These are phyloP conservation scores for Venturia carpophila DNA, from an alignment of 2,329 filamentous ascomycete genomes.

Conservation along the genomic window DNA sequence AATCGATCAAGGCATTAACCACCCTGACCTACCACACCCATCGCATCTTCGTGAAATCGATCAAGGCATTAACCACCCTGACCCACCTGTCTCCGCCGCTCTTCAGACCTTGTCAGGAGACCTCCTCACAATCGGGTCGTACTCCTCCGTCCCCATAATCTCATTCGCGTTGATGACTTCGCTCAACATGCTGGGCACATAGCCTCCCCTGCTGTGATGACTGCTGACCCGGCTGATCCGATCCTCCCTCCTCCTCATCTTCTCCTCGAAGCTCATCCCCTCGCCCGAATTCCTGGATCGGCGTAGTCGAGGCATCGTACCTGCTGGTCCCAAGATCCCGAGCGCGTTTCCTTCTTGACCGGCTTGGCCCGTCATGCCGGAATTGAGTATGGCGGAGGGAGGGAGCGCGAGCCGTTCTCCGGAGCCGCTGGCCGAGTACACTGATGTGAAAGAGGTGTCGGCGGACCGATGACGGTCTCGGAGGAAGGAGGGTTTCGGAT, in stretches of 20 bases:
- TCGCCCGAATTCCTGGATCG: not conserved
- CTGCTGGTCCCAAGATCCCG: not conserved
- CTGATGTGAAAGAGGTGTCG: slow-evolving; percentile 6
- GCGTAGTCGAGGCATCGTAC: not conserved
- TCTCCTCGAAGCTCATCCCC: slow-evolving; percentile 5
- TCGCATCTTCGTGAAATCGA: too few relatives aligned
- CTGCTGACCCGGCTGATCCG: slow-evolving; percentile 6
- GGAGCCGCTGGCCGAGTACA: not conserved
- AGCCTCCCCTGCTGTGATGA: slow-evolving; percentile 7
- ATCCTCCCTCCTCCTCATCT: slow-evolving; percentile 9
- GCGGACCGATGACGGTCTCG: not conserved
- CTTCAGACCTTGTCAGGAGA: not conserved
- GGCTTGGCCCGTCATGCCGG: not conserved
- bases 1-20: too few relatives aligned
- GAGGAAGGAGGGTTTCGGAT: slow-evolving; percentile 26
- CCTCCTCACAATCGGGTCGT: not conserved
- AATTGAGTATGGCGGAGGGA: not conserved
- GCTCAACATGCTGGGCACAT: slow-evolving; percentile 15
- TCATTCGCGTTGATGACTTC: slow-evolving; percentile 8
- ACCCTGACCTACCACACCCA: too few relatives aligned
- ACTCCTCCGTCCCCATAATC: not conserved
- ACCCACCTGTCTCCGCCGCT: too few relatives aligned
- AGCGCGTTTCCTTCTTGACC: not conserved
- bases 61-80: too few relatives aligned
- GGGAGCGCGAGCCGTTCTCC: not conserved